A percentile compares a stretch with the other conserved stretches of the same genome.
Conservation (phyloP, 2,329 filamentous ascomycete genomes). For the Botrytis sinoallii region DNA sequence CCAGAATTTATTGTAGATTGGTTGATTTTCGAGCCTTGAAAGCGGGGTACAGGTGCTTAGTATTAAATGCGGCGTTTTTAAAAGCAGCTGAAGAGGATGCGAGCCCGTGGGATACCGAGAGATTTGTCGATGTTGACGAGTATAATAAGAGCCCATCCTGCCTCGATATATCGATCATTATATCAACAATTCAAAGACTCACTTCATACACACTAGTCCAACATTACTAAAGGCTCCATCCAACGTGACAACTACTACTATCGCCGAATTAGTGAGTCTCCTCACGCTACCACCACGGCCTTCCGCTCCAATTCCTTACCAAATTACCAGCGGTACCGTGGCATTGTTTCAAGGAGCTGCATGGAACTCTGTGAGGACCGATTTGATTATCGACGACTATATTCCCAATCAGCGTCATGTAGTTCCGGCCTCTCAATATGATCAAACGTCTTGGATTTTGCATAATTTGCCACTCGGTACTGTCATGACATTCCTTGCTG, state of each 20-base stretch:
- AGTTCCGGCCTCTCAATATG: background rate
- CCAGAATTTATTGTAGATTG: no score
- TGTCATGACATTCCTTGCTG: background rate
- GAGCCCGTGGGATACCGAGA: no score
- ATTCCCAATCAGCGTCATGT: background rate
- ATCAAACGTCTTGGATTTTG: background rate
- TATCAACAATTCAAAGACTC: background rate
- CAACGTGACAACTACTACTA: background rate
- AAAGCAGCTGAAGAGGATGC: background rate
- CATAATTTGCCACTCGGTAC: conserved; percentile 1
- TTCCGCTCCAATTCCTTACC: background rate
- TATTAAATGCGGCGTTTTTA: no score
- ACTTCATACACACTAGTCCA: background rate
- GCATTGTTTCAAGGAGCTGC: background rate
- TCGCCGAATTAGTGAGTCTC: background rate
- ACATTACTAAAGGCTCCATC: background rate
- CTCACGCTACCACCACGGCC: background rate
- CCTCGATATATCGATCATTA: background rate
- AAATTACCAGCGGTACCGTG: background rate
- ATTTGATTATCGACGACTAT: background rate
- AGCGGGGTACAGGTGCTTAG: no score
- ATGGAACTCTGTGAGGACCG: background rate
- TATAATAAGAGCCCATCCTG: no score
- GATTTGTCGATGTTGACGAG: fast-evolving
- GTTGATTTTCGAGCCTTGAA: no score